A percentile compares a stretch with the other conserved stretches of the same genome.
Evolutionary conservation across 2,329 filamentous ascomycete species (phyloP).

Genomic region (Pestalotiopsis sp.): DNA sequence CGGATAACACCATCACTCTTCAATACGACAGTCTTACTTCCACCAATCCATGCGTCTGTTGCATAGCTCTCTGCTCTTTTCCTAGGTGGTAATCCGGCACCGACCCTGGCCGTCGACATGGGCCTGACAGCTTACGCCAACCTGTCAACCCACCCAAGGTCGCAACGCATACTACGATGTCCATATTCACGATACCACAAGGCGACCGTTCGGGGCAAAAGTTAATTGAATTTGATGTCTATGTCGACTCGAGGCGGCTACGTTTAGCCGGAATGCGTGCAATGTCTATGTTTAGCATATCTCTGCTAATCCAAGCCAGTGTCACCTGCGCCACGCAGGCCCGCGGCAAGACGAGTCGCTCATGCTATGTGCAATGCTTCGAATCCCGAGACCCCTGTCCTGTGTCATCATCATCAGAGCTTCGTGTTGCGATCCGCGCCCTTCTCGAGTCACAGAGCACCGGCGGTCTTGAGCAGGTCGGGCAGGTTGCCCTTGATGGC

Average conservation of each 20-base stretch:
- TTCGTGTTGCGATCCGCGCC: neutral
- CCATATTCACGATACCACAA: no score
- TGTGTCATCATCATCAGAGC: neutral
- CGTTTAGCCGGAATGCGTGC: neutral
- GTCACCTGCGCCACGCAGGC: neutral
- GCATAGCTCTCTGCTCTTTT: no score
- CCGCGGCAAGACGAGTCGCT: neutral
- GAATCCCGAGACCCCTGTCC: neutral
- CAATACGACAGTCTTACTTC: no score
- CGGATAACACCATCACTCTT: no score
- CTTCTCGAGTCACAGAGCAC: constrained; percentile 54
- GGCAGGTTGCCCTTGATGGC: constrained; percentile 63
- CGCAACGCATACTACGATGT: no score
- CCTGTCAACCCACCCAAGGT: no score
- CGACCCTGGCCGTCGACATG: no score
- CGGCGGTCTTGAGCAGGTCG: constrained; percentile 63
- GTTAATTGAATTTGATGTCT: neutral
- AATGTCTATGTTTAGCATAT: neutral
- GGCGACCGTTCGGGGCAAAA: no score
- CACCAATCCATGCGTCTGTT: no score
- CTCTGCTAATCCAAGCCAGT: neutral
- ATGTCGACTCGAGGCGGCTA: neutral
- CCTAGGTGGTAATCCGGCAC: no score
- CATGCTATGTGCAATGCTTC: neutral
- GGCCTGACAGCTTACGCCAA: no score